phyloP scores from a whole-genome alignment of 495 filamentous ascomycete genomes.

The Immersiella caudata region DNA sequence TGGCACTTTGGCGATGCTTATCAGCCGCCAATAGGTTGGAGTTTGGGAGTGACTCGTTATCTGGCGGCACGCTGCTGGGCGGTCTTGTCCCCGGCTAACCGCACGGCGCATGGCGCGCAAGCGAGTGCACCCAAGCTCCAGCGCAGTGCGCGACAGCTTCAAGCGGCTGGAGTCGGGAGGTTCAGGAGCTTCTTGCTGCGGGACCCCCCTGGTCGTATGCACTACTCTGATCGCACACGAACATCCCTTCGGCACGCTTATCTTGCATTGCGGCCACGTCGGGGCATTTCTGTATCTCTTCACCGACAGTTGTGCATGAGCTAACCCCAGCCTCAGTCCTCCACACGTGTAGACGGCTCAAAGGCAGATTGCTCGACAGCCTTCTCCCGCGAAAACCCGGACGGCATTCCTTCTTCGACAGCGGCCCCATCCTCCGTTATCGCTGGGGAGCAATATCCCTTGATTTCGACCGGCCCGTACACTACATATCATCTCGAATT shows the following conservation, averaged over 20 bases:
- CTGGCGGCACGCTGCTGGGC: constrained; percentile 22
- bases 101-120: constrained; percentile 9
- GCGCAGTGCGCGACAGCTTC: constrained; percentile 21
- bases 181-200: constrained; percentile 4
- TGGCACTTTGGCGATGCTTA: constrained; percentile 24
- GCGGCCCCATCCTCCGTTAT: constrained; percentile 15
- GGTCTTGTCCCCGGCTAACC: constrained; percentile 23
- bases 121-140: constrained; percentile 15
- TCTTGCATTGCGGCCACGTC: constrained; percentile 29
- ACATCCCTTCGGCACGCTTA: constrained; percentile 20
- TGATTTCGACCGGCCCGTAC: constrained; percentile 4
- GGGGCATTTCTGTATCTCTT: constrained; percentile 23
- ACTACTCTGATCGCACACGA: constrained; percentile 1
- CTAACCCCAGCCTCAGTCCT: constrained; percentile 11
- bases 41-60: constrained; percentile 32
- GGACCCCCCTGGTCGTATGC: not conserved
- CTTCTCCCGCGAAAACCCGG: constrained; percentile 20
- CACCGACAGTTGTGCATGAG: constrained; percentile 31
- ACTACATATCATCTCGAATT: not conserved
- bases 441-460: constrained; percentile 5
- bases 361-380: constrained; percentile 12
- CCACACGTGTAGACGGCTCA: constrained; percentile 18
- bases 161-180: constrained; percentile 10
- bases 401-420: constrained; percentile 10
- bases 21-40: constrained; percentile 21